Evolutionary conservation across 2,329 filamentous ascomycete species (phyloP), one percentile per base, ranked within the genome.

Genomic region (Curvularia lunata): DNA sequence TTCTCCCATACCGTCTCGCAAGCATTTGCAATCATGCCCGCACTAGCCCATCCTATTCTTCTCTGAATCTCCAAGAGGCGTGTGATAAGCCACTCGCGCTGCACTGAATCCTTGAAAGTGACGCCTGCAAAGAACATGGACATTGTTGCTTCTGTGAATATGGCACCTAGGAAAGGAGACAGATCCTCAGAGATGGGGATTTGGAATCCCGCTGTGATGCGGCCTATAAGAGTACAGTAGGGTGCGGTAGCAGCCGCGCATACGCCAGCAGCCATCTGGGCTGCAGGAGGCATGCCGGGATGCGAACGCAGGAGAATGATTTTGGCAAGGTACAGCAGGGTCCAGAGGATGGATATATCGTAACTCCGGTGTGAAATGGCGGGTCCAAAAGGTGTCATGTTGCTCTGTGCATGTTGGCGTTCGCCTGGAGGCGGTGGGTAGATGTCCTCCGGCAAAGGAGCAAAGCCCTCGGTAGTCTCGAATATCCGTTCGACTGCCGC

Each of bases 231-330:
- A 59, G 87, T 87, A 1, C 92, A 91, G 75, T 87, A 90, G 0
- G 79, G 79, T 3, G 83, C 85, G 0, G 94, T 97, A 48, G 90
- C 85, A 13, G 81, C 80, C 0, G 92, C 91, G 9, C 90, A 87
- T 62, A 96, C 83, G 7, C 89, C 90, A 0, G 92, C 92, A 2
- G 95, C 92, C 68, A 92, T 86, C 86, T 96, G 92, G 34, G 92
- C 90, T 8, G 93, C 88, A 0, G 94, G 92, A 0, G 93, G 94
- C 92, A 97, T 97, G 23, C 85, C 86, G 0, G 95, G 95, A 66
- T 97, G 93, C 1, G 88, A 84, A 32, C 95, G 85, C 58, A 94
- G 82, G n/a, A 95, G 84, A 52, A 93, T 84, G 56, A 98, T 94
- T 46, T 92, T 83, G 0, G 89, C 88, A 82, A 94, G 91, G 76